Percentiles rank a stretch among this genome's conserved stretches.
phyloP scores from a whole-genome alignment of 352 stramenopile genomes.

The Blastocystis sp. region DNA sequence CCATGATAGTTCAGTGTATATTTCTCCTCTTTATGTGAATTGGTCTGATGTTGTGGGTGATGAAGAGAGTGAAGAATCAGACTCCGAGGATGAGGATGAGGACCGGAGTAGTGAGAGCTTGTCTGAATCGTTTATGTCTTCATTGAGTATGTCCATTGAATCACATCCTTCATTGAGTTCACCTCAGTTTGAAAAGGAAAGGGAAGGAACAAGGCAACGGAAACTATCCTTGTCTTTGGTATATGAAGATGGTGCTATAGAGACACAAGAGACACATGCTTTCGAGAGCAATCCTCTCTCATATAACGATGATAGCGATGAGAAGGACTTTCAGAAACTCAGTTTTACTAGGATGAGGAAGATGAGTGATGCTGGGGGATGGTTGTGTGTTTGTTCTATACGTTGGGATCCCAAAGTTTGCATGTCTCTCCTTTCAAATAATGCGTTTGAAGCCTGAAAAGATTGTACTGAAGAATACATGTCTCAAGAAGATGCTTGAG shows the following conservation, averaged over 20 bases:
- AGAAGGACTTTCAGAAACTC: constrained; percentile 55
- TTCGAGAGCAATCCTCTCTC: constrained; percentile 58
- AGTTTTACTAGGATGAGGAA: constrained; percentile 44
- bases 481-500: constrained; percentile 33
- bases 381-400: constrained; percentile 22
- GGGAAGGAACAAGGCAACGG: neutral
- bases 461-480: constrained; percentile 15
- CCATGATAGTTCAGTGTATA: constrained; percentile 80
- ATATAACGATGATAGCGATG: constrained; percentile 35
- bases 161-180: constrained; percentile 6
- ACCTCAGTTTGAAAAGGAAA: neutral
- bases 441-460: neutral
- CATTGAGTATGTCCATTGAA: constrained; percentile 55
- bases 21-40: constrained; percentile 84
- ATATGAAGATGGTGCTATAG: constrained; percentile 7
- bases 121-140: constrained; percentile 5
- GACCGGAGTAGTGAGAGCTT: neutral
- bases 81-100: constrained; percentile 20
- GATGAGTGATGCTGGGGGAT: constrained; percentile 54
- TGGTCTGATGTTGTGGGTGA: constrained; percentile 72
- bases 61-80: neutral
- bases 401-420: constrained; percentile 43
- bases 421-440: neutral
- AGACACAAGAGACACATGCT: constrained; percentile 28
- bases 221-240: constrained; percentile 28